Evolutionary conservation across 2,329 filamentous ascomycete genomes (phyloP), one percentile per base, ranked within the genome.

Genomic region (Colletotrichum horii): DNA sequence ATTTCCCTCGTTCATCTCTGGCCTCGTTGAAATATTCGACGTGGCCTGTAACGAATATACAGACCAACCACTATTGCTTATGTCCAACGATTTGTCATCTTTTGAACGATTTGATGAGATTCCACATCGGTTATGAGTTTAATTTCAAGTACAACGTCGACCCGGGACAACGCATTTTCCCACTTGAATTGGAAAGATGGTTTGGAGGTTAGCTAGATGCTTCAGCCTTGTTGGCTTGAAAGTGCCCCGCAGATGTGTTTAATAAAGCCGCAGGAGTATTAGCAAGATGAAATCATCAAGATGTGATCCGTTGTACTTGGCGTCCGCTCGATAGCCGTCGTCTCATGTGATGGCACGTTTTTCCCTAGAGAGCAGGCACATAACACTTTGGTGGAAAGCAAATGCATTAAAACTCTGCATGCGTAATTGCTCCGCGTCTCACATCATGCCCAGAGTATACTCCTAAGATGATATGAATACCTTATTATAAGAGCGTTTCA

Each of bases 61-160:
- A 5, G 16, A 8, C 16, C 4, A n/a, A 43, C 4, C 38, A 43
- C 16, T 38, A 2, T 6, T 1, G 16, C n/a, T 6, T 19, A 43
- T 43, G 1, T n/a, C 38, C 5, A n/a, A n/a, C 1, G 19, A 43
- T 3, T n/a, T n/a, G 19, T 2, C 0, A 43, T 43, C 38, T 19
- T 36, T 36, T 4, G 19, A 43, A 12, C 12, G 8, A 0, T n/a
- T 8, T 43, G 1, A n/a, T n/a, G 38, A 43, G 4, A 12, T n/a
- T 4, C 38, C 38, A 0, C 38, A 2, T 4, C 6, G 8, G 1
- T 2, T n/a, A 8, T 43, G 2, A 16, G 1, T 6, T 1, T 8
- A 2, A 8, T n/a, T 43, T 3, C 36, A 19, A 11, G 36, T 38
- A 36, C 32, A 14, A 6, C 5, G 15, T 34, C 32, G 8, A 2